Conservation (phyloP, 164 flowering plant genomes). For the Vitis riparia region DNA sequence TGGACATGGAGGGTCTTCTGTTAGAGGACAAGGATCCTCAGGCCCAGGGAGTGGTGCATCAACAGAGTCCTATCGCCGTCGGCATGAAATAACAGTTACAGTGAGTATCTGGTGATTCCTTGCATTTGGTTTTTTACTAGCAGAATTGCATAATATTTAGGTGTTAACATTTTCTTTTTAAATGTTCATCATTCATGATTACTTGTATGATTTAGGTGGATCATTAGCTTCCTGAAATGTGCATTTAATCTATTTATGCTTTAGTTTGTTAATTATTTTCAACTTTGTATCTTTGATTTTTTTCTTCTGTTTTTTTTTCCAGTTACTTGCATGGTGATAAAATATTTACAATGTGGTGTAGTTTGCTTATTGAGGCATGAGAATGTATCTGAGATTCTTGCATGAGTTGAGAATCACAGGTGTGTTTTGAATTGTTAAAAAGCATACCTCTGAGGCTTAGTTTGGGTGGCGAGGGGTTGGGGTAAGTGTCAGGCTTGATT, state of each 20-base stretch:
- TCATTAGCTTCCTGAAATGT: too few relatives aligned
- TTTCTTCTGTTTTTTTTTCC: not conserved
- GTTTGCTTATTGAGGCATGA: not conserved
- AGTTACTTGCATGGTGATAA: not conserved
- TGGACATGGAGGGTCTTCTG: conserved; percentile 31
- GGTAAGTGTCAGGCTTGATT: too few relatives aligned
- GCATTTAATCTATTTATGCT: not conserved
- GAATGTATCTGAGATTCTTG: not conserved
- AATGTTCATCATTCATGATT: too few relatives aligned
- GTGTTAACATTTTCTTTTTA: too few relatives aligned
- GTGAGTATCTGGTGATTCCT: conserved; percentile 40
- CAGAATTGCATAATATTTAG: not conserved
- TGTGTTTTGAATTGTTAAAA: too few relatives aligned
- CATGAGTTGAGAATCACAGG: not conserved
- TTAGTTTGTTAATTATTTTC: not conserved
- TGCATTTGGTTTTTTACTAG: not conserved
- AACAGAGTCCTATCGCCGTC: conserved; percentile 62
- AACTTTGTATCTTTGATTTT: not conserved
- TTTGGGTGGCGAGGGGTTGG: too few relatives aligned
- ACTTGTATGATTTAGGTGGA: too few relatives aligned
- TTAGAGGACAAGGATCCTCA: conserved; percentile 32
- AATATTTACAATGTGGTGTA: not conserved
- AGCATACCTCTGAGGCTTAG: too few relatives aligned
- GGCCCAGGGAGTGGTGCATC: conserved; percentile 40
- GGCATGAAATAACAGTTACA: conserved; percentile 72